Percentiles rank a stretch among this genome's conserved stretches.
Conservation (phyloP, 768 basidiomycete genomes). For the Tulasnella sp. region DNA sequence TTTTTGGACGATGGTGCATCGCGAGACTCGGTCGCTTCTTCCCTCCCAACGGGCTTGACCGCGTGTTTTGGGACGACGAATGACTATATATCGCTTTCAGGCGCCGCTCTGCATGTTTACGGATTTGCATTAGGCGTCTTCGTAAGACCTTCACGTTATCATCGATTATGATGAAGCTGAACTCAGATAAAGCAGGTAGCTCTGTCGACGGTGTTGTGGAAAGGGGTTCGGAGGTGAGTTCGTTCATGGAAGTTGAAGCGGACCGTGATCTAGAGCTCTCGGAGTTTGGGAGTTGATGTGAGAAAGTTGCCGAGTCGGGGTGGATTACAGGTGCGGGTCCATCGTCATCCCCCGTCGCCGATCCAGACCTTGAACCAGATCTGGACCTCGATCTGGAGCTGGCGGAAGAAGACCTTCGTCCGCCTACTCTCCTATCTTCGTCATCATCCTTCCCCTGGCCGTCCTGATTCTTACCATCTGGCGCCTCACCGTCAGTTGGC, state of each 20-base stretch:
- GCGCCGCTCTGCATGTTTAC: slow-evolving; percentile 36
- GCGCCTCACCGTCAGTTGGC: slow-evolving; percentile 28
- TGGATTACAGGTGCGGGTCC: neutral
- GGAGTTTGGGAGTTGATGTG: neutral
- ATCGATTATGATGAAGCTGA: slow-evolving; percentile 82
- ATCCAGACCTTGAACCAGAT: neutral
- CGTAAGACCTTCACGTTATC: slow-evolving; percentile 78
- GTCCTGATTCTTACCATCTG: neutral
- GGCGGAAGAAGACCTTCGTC: neutral
- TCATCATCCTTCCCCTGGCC: neutral
- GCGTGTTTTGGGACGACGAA: slow-evolving; percentile 32
- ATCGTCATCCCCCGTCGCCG: neutral
- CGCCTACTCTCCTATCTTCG: neutral
- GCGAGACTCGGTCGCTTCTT: slow-evolving; percentile 58
- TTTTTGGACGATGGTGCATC: slow-evolving; percentile 60
- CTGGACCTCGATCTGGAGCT: slow-evolving; percentile 4
- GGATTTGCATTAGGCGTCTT: slow-evolving; percentile 57
- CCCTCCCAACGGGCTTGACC: slow-evolving; percentile 28
- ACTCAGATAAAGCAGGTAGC: slow-evolving; percentile 21
- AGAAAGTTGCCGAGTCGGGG: slow-evolving; percentile 6
- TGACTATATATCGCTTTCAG: neutral
- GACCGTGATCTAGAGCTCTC: slow-evolving; percentile 9
- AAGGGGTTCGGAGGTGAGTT: neutral
- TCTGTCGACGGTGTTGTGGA: neutral
- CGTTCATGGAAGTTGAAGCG: slow-evolving; percentile 10